phyloP scores from a whole-genome alignment of 805 yeast genomes.

The Teunomyces kruisii region DNA sequence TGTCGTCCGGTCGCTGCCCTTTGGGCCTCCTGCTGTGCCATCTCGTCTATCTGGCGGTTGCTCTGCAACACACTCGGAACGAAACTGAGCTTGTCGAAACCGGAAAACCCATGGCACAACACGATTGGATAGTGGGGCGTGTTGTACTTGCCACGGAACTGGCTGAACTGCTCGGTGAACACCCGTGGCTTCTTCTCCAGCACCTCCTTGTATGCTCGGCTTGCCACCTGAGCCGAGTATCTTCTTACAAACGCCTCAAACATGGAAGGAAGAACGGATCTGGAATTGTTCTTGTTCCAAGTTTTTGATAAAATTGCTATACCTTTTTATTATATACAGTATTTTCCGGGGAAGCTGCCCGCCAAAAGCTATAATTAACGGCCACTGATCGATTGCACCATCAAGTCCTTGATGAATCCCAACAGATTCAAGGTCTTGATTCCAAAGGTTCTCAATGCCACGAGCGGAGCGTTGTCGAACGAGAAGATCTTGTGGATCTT shows the following conservation, averaged over 20 bases:
- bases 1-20: conserved; percentile 8
- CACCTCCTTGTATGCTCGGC: not conserved
- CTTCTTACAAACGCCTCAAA: not conserved
- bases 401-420: conserved; percentile 63
- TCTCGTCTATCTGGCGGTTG: conserved; percentile 9
- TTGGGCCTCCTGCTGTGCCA: conserved; percentile 12
- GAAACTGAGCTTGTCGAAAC: conserved; percentile 57
- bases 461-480: conserved; percentile 71
- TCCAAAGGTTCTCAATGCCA: conserved; percentile 73
- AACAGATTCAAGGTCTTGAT: conserved; percentile 64
- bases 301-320: not conserved
- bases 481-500: conserved; percentile 86
- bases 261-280: not conserved
- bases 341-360: not conserved
- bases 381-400: conserved; percentile 51
- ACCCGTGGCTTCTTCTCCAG: conserved; percentile 17
- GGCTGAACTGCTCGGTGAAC: conserved; percentile 30
- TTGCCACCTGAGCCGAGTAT: not conserved
- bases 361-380: too few relatives aligned
- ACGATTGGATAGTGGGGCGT: conserved; percentile 75
- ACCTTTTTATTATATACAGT: conserved; percentile 1
- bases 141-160: conserved; percentile 40
- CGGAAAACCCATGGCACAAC: conserved; percentile 84
- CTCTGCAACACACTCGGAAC: conserved; percentile 16
- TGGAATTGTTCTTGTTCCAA: not conserved